Evolutionary conservation across 208 protist species (phyloP).

Genomic region (Leishmania major): DNA sequence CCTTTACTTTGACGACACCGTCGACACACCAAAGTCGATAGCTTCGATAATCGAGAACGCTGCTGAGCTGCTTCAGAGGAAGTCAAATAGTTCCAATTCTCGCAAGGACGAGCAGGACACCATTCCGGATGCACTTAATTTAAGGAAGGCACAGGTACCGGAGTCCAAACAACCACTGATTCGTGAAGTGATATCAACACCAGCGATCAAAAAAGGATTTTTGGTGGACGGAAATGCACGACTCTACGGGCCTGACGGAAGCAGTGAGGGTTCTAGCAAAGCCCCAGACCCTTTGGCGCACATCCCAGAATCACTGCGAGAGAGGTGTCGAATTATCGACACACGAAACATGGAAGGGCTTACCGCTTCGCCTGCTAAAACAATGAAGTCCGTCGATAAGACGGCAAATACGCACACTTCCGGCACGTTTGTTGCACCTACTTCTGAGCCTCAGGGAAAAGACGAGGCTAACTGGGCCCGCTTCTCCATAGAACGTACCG

Average conservation of each 20-base stretch:
- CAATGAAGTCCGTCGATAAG: not conserved
- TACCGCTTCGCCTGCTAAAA: not conserved
- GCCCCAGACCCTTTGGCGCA: constrained; percentile 65
- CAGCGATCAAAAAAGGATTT: constrained; percentile 79
- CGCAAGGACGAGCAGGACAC: not conserved
- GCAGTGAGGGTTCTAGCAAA: constrained; percentile 53
- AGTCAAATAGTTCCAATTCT: not conserved
- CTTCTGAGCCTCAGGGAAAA: no score
- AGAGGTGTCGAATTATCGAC: constrained; percentile 81
- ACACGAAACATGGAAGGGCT: constrained; percentile 30
- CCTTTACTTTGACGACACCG: constrained; percentile 36
- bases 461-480: constrained; percentile 21
- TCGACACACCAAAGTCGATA: not conserved
- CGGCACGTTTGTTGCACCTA: no score
- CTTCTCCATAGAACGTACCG: constrained; percentile 18
- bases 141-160: constrained; percentile 4
- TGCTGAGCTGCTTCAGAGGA: constrained; percentile 25
- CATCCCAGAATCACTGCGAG: constrained; percentile 71
- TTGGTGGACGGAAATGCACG: constrained; percentile 27
- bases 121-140: constrained; percentile 25
- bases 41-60: constrained; percentile 31
- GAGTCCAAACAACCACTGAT: constrained; percentile 46
- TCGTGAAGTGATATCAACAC: constrained; percentile 52
- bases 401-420: not conserved
- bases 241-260: constrained; percentile 70